Base-by-base conservation (phyloP, 306 rosid genomes). In the Prunus dulcis region DNA sequence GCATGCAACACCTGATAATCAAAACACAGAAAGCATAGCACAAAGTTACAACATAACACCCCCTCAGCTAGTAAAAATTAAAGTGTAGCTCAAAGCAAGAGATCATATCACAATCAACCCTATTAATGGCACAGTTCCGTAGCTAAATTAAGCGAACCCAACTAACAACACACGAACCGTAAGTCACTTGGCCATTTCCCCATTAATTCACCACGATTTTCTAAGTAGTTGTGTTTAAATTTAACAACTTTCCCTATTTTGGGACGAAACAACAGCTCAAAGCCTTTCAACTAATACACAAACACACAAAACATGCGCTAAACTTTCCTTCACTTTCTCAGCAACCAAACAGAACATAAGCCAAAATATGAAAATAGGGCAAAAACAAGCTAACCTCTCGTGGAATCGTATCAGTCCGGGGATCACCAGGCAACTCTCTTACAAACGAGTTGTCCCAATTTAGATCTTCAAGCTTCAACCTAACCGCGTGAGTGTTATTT, bases 361-460 rank as follows among this genome's bases (percentile, higher is more conserved):
- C 9, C 27, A 12, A 61, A 27, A 43, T 19, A 6, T 50, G n/a
- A 4, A 64, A 30, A 17, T 49, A 34, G 2, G 18, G 7, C 10
- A 34, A 38, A 58, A 69, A 41, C 9, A 80, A 11, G 28, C 69
- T 5, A 22, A 90, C 97, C 99, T 95, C 93, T 78, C 99, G 81
- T 0, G 97, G 99, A 51, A 83, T 74, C 38, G 77, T 66, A 78
- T 95, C 97, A 66, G 90, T 79, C 61, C 92, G 84, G 11, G 91
- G 93, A 88, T 95, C 99, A 51, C 88, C 82, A 23, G 99, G 98
- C 60, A 96, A 78, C 49, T 72, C 87, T 56, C 91, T 70, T 2
- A 88, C 90, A 18, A 96, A 92, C 3, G 99, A 91, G 77, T 96
- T 83, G 32, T 96, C 97, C 99, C 99, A 96, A 74, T 82, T 88